Evolutionary conservation across 2,329 filamentous ascomycete species (phyloP).

Genomic region (Microascus cirrosus): DNA sequence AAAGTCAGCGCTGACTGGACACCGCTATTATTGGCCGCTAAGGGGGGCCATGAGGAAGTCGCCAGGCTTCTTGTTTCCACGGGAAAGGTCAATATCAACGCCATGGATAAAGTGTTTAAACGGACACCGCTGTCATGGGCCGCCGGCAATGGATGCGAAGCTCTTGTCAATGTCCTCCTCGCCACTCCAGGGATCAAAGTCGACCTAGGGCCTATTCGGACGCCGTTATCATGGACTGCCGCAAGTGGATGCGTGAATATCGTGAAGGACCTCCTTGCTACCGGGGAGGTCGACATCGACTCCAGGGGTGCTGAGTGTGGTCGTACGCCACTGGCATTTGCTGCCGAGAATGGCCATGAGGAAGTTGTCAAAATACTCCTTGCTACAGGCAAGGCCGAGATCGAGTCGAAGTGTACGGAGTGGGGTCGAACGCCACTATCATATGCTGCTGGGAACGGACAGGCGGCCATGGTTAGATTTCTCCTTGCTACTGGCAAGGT

Average conservation of each 20-base stretch:
- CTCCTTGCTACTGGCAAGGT: not conserved
- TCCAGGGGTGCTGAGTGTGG: too few species aligned
- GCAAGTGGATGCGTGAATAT: too few species aligned
- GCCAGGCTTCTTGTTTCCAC: not conserved
- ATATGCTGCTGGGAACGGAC: not conserved
- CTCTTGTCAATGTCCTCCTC: not conserved
- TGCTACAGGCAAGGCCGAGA: constrained; percentile 5
- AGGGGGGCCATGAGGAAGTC: not conserved
- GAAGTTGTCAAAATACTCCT: not conserved
- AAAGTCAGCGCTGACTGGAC: not conserved
- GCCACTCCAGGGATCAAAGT: not conserved
- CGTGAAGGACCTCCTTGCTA: too few species aligned
- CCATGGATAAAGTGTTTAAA: not conserved
- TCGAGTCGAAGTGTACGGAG: not conserved
- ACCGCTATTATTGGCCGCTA: too few species aligned
- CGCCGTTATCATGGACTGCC: too few species aligned
- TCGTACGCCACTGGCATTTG: too few species aligned
- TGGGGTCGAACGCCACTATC: not conserved
- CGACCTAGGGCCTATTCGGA: constrained; percentile 10
- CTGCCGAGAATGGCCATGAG: not conserved
- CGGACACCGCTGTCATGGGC: not conserved
- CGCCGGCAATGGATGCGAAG: not conserved
- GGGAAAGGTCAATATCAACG: not conserved
- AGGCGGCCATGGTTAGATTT: not conserved
- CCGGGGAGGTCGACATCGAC: too few species aligned